These are phyloP conservation scores for Solanum dulcamara DNA, from an alignment of 257 asterid species.

Conservation along the genomic window DNA sequence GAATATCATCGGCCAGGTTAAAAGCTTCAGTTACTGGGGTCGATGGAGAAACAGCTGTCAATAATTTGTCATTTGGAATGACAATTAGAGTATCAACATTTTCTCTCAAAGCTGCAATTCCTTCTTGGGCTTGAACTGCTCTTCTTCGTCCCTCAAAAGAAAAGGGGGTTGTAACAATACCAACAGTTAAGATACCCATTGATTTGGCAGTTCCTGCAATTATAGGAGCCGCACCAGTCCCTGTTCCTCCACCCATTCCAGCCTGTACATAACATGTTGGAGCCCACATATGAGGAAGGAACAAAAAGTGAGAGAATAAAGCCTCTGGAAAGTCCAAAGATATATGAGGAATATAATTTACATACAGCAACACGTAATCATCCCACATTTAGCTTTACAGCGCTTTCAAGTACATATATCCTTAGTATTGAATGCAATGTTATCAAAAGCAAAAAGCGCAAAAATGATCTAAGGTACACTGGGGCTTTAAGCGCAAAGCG, in stretches of 20 bases:
- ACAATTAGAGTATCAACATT: slow-evolving; percentile 92
- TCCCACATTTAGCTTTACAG: not conserved
- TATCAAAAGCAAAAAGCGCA: not conserved
- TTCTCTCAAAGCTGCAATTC: slow-evolving; percentile 85
- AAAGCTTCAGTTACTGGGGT: slow-evolving; percentile 98
- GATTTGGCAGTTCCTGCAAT: slow-evolving; percentile 86
- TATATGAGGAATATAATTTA: not conserved
- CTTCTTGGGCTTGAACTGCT: slow-evolving; percentile 97
- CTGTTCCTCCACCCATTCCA: slow-evolving; percentile 99
- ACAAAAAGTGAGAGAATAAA: not conserved
- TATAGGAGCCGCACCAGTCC: slow-evolving; percentile 95
- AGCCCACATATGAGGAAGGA: not conserved
- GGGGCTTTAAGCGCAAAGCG: not conserved
- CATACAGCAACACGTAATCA: not conserved
- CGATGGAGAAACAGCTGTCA: slow-evolving; percentile 84
- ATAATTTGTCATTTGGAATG: slow-evolving; percentile 84
- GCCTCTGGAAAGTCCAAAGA: not conserved
- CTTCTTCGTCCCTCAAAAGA: slow-evolving; percentile 95
- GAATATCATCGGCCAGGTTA: slow-evolving; percentile 94
- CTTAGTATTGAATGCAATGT: not conserved
- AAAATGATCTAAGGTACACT: not conserved
- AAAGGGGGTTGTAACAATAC: slow-evolving; percentile 92
- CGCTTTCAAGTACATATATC: not conserved
- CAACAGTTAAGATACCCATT: slow-evolving; percentile 92
- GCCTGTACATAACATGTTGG: slow-evolving; percentile 38